Base-by-base conservation (phyloP, 2,329 filamentous ascomycete species). In the Aphanocladium album region DNA sequence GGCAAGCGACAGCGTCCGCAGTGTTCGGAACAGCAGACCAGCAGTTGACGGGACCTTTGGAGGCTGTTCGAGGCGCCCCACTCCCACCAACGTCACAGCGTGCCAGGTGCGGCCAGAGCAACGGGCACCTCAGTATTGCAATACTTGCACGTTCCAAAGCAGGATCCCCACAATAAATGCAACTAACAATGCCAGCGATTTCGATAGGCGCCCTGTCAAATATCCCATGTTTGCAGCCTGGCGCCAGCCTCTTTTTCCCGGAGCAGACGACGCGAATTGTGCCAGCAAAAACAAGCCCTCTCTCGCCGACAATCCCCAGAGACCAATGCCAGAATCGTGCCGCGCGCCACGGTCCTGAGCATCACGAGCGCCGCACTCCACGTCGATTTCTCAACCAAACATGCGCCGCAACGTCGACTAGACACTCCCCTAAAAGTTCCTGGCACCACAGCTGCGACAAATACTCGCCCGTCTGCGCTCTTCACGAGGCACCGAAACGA, bases 151-250 rank as follows among this genome's bases (percentile, higher is more conserved):
- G 12, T n/a, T 46, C 25, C 37, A 45, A 33, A 23, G 5, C 52
- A 25, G 16, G n/a, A 23, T 39, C 19, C 41, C 57, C 57, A 46
- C 9, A 60, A 35, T 60, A 60, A 46, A 60, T 60, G 57, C 57
- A 60, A 60, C 57, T 60, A 60, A 54, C 57, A 60, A 60, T 43
- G n/a, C 39, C 35, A 23, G 27, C 21, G 56, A 35, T 37, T 57
- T 49, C 35, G 43, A 45, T 49, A 39, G 45, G 46, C 55, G 46
- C 21, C 45, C 45, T 30, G 46, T n/a, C 27, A 58, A 47, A 37
- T 41, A 45, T 60, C 57, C 41, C 49, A 39, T 60, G 57, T 60
- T 59, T 54, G 50, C 50, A 60, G 50, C 50, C 50, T 41, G 37
- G 17, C 50, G 57, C 49, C 50, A 53, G 39, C 50, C 49, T 37